Conservation (phyloP, 75 land plant species). For the Sequoia sempervirens region DNA sequence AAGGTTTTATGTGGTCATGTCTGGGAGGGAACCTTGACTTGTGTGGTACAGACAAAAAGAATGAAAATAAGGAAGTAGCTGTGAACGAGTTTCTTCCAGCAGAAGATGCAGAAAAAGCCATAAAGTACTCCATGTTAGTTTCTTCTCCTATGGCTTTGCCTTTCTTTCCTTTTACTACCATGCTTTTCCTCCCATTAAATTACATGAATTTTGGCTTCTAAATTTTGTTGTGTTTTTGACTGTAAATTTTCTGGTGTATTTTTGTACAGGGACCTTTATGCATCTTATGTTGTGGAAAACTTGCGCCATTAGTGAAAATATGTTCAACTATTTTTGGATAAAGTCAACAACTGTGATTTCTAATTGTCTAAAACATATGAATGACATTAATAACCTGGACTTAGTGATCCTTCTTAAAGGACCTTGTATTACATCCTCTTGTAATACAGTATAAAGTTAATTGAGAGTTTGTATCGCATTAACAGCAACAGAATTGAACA, state of each 20-base stretch:
- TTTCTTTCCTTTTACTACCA: not conserved
- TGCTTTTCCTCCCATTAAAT: not conserved
- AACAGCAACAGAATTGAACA: not conserved
- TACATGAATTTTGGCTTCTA: not conserved
- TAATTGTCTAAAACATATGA: not conserved
- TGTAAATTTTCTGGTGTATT: not conserved
- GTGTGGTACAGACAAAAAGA: slow-evolving; percentile 39
- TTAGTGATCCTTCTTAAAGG: not conserved
- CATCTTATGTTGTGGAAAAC: slow-evolving; percentile 55
- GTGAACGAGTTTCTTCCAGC: slow-evolving; percentile 53
- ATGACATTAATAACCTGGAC: not conserved
- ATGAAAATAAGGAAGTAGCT: slow-evolving; percentile 48
- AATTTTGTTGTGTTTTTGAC: not conserved
- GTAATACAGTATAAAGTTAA: not conserved
- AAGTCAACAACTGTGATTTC: not conserved
- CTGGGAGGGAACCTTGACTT: not conserved
- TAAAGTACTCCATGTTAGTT: slow-evolving; percentile 52
- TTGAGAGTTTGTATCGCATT: not conserved
- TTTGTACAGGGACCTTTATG: slow-evolving; percentile 46
- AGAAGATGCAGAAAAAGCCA: slow-evolving; percentile 39
- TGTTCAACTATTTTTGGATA: not conserved
- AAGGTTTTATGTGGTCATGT: not conserved
- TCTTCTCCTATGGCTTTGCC: not conserved
- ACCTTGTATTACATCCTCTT: not conserved
- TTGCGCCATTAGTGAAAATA: slow-evolving; percentile 42